These are phyloP conservation scores for Gigaspora rosea DNA, from an alignment of 192 early-diverging fungal species.

Conservation along the genomic window DNA sequence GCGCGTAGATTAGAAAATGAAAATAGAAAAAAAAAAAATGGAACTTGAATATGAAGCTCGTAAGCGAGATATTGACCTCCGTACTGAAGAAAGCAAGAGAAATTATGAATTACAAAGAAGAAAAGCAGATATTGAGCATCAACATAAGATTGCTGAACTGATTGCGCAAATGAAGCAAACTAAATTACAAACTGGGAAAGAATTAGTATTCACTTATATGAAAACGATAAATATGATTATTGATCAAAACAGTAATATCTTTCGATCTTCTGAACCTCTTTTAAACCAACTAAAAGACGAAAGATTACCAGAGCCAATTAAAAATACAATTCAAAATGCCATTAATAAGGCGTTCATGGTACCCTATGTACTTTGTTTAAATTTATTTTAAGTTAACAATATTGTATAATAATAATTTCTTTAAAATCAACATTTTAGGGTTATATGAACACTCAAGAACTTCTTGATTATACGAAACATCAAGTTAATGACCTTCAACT, in stretches of 20 bases:
- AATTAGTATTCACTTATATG: not conserved
- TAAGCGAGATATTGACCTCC: not conserved
- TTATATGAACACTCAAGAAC: not conserved
- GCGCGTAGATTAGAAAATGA: too few relatives aligned
- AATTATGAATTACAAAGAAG: not conserved
- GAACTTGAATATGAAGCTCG: slow-evolving; percentile 1
- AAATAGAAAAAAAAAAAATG: not conserved
- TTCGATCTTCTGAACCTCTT: not conserved
- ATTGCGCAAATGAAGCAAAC: slow-evolving; percentile 10
- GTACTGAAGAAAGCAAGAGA: not conserved
- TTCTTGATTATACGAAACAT: slow-evolving; percentile 2
- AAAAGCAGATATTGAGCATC: slow-evolving; percentile 2
- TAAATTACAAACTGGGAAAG: slow-evolving; percentile 21
- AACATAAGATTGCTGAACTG: slow-evolving; percentile 21
- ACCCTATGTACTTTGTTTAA: not conserved
- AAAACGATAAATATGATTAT: not conserved
- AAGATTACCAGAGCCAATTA: not conserved
- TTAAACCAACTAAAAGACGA: not conserved
- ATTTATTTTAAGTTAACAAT: not conserved
- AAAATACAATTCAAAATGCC: not conserved
- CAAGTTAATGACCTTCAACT: not conserved
- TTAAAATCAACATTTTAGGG: not conserved
- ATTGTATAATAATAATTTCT: not conserved
- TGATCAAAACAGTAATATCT: not conserved
- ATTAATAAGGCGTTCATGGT: not conserved